phyloP scores from a whole-genome alignment of 345 rosid species.

The Populus tremula region DNA sequence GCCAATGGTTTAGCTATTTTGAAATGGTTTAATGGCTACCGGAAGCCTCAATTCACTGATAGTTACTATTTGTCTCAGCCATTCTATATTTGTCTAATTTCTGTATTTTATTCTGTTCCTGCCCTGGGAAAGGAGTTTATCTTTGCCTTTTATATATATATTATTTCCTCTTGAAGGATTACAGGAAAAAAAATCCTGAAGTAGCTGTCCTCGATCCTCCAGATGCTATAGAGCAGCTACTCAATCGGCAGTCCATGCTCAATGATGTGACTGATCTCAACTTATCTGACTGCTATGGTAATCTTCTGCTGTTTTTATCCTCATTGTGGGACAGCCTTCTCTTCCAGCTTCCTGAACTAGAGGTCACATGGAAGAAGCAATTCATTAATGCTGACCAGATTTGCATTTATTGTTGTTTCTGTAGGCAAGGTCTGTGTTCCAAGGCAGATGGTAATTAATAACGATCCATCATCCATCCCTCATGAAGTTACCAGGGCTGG shows the following conservation, averaged over 20 bases:
- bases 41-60: too few species aligned
- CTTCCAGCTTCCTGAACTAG: not conserved
- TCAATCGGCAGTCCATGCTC: slow-evolving; percentile 85
- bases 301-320: not conserved
- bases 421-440: slow-evolving; percentile 74
- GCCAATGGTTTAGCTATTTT: too few species aligned
- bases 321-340: not conserved
- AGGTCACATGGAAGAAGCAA: not conserved
- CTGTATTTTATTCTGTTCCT: not conserved
- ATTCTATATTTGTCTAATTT: too few species aligned
- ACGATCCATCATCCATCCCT: slow-evolving; percentile 59
- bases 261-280: slow-evolving; percentile 71
- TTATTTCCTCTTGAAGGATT: slow-evolving; percentile 56
- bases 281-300: slow-evolving; percentile 60
- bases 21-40: too few species aligned
- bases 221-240: slow-evolving; percentile 59
- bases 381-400: slow-evolving; percentile 12
- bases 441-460: slow-evolving; percentile 63
- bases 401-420: slow-evolving; percentile 11
- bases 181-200: slow-evolving; percentile 68
- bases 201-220: slow-evolving; percentile 86
- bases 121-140: not conserved
- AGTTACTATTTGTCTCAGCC: too few species aligned
- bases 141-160: not conserved
- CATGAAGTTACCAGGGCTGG: slow-evolving; percentile 59